A percentile compares a stretch with the other conserved stretches of the same genome.
phyloP scores from a whole-genome alignment of 345 rosid genomes.

The Viola odorata region DNA sequence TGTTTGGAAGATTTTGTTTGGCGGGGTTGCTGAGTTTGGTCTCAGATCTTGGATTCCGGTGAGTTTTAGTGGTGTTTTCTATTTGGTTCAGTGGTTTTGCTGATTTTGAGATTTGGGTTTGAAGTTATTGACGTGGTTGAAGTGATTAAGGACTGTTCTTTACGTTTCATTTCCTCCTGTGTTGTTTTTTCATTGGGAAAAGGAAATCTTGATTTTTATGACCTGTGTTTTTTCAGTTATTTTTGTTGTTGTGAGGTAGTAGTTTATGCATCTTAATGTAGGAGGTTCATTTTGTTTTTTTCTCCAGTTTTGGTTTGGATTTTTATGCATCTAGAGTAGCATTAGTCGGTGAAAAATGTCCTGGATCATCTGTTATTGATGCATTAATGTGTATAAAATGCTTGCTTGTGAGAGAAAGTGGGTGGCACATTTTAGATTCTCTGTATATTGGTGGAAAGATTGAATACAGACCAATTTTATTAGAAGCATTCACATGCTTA shows the following conservation, averaged over 20 bases:
- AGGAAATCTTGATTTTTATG: not conserved
- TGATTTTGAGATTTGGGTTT: not conserved
- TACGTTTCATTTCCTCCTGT: not conserved
- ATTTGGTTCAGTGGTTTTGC: not conserved
- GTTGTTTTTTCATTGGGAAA: not conserved
- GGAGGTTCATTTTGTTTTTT: too few species aligned
- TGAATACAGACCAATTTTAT: not conserved
- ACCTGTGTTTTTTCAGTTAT: not conserved
- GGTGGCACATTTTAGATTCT: not conserved
- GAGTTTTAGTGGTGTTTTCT: constrained; percentile 14
- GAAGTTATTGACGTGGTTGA: too few species aligned
- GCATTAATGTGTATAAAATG: constrained; percentile 14
- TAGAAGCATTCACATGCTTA: too few species aligned
- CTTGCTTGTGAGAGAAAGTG: not conserved
- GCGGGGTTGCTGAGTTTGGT: too few species aligned
- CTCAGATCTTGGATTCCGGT: constrained; percentile 40
- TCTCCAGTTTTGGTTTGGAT: too few species aligned
- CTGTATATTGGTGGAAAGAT: constrained; percentile 8
- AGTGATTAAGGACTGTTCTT: not conserved
- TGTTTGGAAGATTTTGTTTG: not conserved
- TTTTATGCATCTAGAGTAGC: not conserved
- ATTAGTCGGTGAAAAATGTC: constrained; percentile 7
- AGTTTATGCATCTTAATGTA: too few species aligned
- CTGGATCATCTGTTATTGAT: constrained; percentile 14
- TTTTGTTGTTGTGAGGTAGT: too few species aligned